Evolutionary conservation across 441 rosid species (phyloP).

Genomic region (Erysimum pusillum): DNA sequence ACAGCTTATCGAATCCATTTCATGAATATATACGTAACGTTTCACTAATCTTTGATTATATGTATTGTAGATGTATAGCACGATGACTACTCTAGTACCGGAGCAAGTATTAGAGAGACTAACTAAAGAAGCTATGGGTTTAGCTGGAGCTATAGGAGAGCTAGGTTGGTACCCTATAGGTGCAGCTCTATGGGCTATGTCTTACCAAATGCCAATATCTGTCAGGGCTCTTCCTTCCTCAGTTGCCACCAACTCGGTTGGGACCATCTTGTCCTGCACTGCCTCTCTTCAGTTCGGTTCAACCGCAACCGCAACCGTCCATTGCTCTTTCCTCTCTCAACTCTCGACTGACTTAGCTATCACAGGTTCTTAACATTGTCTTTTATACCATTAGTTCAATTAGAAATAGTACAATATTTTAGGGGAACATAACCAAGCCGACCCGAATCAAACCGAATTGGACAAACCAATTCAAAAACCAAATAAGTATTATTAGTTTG

Average conservation of each 20-base stretch:
- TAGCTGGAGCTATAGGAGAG: conserved; percentile 70
- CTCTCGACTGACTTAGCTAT: conserved; percentile 57
- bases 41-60: neutral
- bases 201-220: conserved; percentile 57
- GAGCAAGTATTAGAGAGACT: conserved; percentile 58
- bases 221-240: conserved; percentile 60
- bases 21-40: neutral
- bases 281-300: conserved; percentile 57
- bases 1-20: neutral
- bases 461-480: too few species aligned
- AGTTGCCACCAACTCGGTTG: conserved; percentile 52
- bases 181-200: conserved; percentile 66
- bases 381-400: neutral
- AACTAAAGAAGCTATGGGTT: conserved; percentile 64
- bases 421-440: neutral
- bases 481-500: neutral
- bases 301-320: conserved; percentile 45
- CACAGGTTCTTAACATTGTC: conserved; percentile 38
- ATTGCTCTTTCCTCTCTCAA: conserved; percentile 63
- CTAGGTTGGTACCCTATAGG: conserved; percentile 73
- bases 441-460: neutral
- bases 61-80: conserved; percentile 53
- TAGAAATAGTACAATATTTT: neutral
- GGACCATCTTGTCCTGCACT: conserved; percentile 60
- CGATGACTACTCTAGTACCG: conserved; percentile 50